Evolutionary conservation across 78 protist genomes (phyloP), one percentile per base, ranked within the genome.

Genomic region (Cyanophora paradoxa): DNA sequence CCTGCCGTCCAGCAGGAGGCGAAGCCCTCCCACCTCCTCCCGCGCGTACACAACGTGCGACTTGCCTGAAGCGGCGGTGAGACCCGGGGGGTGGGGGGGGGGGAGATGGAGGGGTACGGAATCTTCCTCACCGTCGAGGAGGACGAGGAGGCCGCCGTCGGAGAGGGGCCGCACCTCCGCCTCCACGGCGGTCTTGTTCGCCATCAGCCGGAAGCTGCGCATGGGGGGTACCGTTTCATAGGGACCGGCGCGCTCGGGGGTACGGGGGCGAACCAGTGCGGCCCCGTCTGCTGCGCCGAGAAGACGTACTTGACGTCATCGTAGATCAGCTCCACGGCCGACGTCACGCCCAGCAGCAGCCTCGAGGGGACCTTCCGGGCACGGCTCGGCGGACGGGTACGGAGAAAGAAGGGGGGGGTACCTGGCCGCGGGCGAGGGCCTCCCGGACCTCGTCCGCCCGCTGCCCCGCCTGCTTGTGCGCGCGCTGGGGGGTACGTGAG

Each of bases 61-160:
- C n/a, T n/a, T n/a, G n/a, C n/a, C n/a, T n/a, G n/a, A n/a, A n/a
- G n/a, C n/a, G n/a, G n/a, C n/a, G n/a, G n/a, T n/a, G n/a, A n/a
- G n/a, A n/a, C n/a, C n/a, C n/a, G n/a, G n/a, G n/a, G n/a, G n/a
- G n/a, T n/a, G n/a, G n/a, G n/a, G n/a, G 59, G 28, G 13, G n/a
- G n/a, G n/a, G n/a, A n/a, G n/a, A n/a, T n/a, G n/a, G n/a, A n/a
- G n/a, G n/a, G n/a, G n/a, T n/a, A n/a, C n/a, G n/a, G n/a, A n/a
- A n/a, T n/a, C n/a, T n/a, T n/a, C 26, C 33, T 56, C 1, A 37
- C 85, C 90, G 59, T 68, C 72, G 58, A 89, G 54, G 40, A 72
- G 1, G 33, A 93, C 41, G 16, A 90, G 80, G 10, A 90, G 54
- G 2, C 92, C 90, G 42, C 94, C 90, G 59, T 89, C 96, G 4